These are phyloP conservation scores for Solanum corneliomulleri DNA, from an alignment of 257 asterid species.

Conservation along the genomic window DNA sequence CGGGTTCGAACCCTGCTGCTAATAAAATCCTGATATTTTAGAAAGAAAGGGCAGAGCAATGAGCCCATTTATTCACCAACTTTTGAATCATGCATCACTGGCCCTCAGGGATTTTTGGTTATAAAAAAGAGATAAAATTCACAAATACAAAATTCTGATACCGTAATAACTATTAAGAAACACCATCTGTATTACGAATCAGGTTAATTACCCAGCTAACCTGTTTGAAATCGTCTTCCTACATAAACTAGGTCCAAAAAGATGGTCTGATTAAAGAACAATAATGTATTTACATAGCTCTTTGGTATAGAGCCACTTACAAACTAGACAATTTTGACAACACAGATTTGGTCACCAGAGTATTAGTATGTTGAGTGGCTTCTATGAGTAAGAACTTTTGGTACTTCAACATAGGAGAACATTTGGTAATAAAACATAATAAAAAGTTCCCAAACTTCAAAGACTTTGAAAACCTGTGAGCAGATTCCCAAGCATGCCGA, in stretches of 20 bases:
- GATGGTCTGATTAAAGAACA: not conserved
- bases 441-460: constrained; percentile 60
- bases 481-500: constrained; percentile 22
- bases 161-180: not conserved
- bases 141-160: not conserved
- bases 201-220: not conserved
- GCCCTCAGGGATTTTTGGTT: not conserved
- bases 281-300: not conserved
- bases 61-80: not conserved
- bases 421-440: constrained; percentile 55
- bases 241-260: not conserved
- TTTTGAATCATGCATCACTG: not conserved
- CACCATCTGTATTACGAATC: not conserved
- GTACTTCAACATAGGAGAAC: constrained; percentile 45
- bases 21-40: not conserved
- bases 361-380: constrained; percentile 44
- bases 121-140: not conserved
- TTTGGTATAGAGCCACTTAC: not conserved
- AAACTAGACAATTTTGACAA: constrained; percentile 46
- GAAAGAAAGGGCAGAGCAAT: not conserved
- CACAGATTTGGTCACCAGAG: constrained; percentile 59
- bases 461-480: constrained; percentile 39
- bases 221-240: not conserved
- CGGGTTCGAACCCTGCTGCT: not conserved
- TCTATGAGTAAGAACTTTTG: constrained; percentile 33